Evolutionary conservation across 2,329 filamentous ascomycete genomes (phyloP), one percentile per base, ranked within the genome.

Genomic region (Aspergillus sp.): DNA sequence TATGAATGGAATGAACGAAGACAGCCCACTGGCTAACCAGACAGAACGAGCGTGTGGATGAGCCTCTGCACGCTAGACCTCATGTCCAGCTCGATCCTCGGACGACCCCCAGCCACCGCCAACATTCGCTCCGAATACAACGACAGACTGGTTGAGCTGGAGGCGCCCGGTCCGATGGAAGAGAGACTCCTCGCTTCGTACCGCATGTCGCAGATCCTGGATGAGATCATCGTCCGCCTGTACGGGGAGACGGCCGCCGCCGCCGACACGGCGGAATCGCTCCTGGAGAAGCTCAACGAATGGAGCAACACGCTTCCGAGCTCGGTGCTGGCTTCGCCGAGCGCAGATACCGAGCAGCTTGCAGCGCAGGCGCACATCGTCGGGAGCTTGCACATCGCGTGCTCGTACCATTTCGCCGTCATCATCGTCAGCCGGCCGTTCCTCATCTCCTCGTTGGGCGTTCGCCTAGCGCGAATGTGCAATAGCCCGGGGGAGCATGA

Each of bases 371-470:
- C 73, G 16, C 71, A 69, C 0, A 72, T 75, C 2, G 73, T 82
- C 21, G 77, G 76, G 0, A 81, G 76, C 20, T 71, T 82, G 1
- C 81, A 84, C 50, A 75, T 85, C 5, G 78, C 81, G 0, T 84
- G 81, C 52, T 68, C 79, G 0, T 85, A 85, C 58, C 83, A 85
- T 57, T 82, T 84, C 50, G 79, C 81, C 0, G 79, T 84, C 0
- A 84, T 82, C 17, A 63, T 84, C 0, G 78, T 81, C 2, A 83
- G 81, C 0, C 71, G 82, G 1, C 82, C 81, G 0, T 78, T 84
- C 23, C 63, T 85, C 7, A 79, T 84, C 20, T 78, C 66, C 5
- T 71, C 75, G 3, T 64, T 83, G 1, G 76, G 77, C 4, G 61
- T 75, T 44, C 71, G 71, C 44, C 43, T 72, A 41, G 47, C 68